phyloP scores from a whole-genome alignment of 179 eudicot species.

The Monotropa hypopitys region DNA sequence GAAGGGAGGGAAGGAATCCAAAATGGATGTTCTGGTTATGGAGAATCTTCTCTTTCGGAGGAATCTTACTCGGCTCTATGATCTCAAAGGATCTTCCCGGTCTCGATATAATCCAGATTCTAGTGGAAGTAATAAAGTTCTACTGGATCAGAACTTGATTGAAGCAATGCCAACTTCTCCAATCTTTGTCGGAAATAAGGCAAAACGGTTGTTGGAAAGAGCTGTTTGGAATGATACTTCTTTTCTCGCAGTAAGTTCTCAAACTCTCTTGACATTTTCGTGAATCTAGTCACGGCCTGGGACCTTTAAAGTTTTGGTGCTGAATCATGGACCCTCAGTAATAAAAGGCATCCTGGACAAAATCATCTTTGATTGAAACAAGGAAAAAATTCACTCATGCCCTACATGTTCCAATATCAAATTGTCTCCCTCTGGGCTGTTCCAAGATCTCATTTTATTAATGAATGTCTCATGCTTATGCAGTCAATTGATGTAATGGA shows the following conservation, averaged over 20 bases:
- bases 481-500: constrained; percentile 95
- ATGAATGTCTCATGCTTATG: constrained; percentile 10
- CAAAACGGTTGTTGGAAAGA: constrained; percentile 79
- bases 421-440: background rate
- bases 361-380: no score
- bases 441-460: background rate
- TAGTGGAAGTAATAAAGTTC: constrained; percentile 84
- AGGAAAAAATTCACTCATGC: background rate
- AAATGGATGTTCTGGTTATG: constrained; percentile 95
- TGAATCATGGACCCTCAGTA: background rate
- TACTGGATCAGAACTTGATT: constrained; percentile 90
- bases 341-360: no score
- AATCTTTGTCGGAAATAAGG: constrained; percentile 92
- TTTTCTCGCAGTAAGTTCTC: constrained; percentile 80
- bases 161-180: constrained; percentile 99
- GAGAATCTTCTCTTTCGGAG: constrained; percentile 90
- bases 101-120: constrained; percentile 95
- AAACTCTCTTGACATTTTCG: background rate
- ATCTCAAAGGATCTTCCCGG: constrained; percentile 88
- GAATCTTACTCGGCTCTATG: constrained; percentile 71
- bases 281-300: background rate
- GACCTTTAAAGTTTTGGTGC: background rate
- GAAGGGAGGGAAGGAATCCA: constrained; percentile 87
- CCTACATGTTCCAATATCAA: background rate
- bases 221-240: constrained; percentile 99